These are phyloP conservation scores for Fusarium sambucinum DNA, from an alignment of 2,329 filamentous ascomycete species.

Conservation along the genomic window DNA sequence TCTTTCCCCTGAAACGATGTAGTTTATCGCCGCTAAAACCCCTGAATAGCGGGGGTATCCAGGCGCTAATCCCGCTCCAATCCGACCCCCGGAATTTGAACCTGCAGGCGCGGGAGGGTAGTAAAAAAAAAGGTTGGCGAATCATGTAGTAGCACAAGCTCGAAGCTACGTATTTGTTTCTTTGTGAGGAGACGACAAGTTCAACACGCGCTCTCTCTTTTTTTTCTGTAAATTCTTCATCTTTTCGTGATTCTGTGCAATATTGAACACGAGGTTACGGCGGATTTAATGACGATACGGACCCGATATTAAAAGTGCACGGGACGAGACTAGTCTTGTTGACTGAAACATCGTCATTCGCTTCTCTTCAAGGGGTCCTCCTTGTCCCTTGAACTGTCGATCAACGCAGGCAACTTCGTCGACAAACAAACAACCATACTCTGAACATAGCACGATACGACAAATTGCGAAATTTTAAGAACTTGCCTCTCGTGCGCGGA, in stretches of 20 bases:
- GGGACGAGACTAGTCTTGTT: slow-evolving; percentile 4
- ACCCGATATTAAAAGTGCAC: not conserved
- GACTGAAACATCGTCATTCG: slow-evolving; percentile 11
- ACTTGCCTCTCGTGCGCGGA: not conserved
- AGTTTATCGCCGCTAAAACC: slow-evolving; percentile 32
- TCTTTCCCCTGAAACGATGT: slow-evolving; percentile 30
- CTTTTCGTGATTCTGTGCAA: too few species aligned
- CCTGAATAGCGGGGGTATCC: slow-evolving; percentile 35
- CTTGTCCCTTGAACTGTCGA: slow-evolving; percentile 34
- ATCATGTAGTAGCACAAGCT: slow-evolving; percentile 28
- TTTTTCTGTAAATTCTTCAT: slow-evolving; percentile 4
- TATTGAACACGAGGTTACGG: not conserved
- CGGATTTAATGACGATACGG: not conserved
- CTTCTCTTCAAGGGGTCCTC: slow-evolving; percentile 33
- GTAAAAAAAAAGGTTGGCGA: slow-evolving; percentile 19
- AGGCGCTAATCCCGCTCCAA: slow-evolving; percentile 34
- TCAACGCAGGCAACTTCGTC: slow-evolving; percentile 14
- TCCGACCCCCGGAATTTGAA: slow-evolving; percentile 34
- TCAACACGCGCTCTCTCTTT: slow-evolving; percentile 18
- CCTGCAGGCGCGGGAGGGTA: slow-evolving; percentile 19
- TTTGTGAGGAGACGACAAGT: slow-evolving; percentile 16
- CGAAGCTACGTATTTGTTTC: slow-evolving; percentile 26
- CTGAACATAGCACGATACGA: slow-evolving; percentile 8
- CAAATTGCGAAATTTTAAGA: not conserved
- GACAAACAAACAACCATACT: slow-evolving; percentile 1